These are phyloP conservation scores for Choricystis sp. DNA, from an alignment of 139 green algal species.

Conservation along the genomic window DNA sequence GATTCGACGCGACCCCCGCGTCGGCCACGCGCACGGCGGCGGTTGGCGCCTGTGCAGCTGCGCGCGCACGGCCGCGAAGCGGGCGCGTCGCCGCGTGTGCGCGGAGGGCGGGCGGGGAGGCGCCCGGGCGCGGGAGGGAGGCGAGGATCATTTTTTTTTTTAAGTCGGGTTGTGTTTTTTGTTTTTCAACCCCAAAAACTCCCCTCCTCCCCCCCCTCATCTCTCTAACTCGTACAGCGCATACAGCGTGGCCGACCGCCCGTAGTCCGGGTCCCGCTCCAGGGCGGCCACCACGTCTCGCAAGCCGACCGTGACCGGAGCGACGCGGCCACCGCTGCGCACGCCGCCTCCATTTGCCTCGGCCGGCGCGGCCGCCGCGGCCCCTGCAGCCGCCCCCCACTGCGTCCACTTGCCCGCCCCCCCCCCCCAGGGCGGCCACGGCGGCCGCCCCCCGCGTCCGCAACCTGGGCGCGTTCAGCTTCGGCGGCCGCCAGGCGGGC, in stretches of 20 bases:
- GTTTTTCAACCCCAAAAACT: too few species aligned
- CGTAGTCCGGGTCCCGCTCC: not conserved
- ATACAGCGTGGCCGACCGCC: not conserved
- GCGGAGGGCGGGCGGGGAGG: too few species aligned
- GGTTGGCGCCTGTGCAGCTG: too few species aligned
- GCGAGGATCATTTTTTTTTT: too few species aligned
- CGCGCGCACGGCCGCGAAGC: too few species aligned
- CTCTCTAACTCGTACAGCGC: not conserved
- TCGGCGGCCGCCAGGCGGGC: not conserved
- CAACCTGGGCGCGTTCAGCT: not conserved
- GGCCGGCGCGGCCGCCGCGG: too few species aligned
- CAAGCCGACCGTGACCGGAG: not conserved
- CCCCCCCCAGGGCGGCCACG: not conserved
- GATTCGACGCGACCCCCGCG: not conserved
- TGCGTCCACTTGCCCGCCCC: not conserved
- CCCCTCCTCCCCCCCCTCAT: too few species aligned
- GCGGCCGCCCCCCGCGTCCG: not conserved
- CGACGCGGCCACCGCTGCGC: not conserved
- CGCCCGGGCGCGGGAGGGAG: too few species aligned
- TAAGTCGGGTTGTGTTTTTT: too few species aligned
- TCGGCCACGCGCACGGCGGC: constrained; percentile 1
- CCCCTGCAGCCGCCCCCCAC: not conserved
- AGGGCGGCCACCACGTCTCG: not conserved
- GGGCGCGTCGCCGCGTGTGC: too few species aligned
- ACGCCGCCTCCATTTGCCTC: not conserved